Evolutionary conservation across 768 basidiomycete species (phyloP).

Genomic region (Lentinula lateritia): DNA sequence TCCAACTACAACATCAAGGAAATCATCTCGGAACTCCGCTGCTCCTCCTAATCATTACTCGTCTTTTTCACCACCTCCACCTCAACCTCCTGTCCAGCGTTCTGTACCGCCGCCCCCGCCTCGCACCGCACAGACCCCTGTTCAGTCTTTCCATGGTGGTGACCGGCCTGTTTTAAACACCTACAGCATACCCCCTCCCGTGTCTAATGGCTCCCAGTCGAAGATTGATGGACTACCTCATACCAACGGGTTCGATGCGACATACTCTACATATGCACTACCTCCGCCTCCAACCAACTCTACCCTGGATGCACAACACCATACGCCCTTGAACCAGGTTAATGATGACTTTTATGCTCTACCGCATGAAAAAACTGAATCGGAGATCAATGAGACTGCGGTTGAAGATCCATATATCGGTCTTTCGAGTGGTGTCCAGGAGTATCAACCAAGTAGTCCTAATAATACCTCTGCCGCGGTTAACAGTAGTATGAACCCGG

Average conservation of each 20-base stretch:
- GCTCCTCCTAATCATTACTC: slow-evolving; percentile 17
- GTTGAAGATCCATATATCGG: background rate
- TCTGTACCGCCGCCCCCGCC: background rate
- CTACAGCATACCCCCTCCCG: background rate
- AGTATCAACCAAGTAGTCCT: background rate
- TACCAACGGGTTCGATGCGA: background rate
- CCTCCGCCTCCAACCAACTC: background rate
- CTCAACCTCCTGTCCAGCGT: slow-evolving; percentile 11
- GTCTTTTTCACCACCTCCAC: slow-evolving; percentile 13
- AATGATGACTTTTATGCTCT: background rate
- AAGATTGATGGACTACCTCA: background rate
- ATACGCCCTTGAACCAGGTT: background rate
- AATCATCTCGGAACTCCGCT: slow-evolving; percentile 26
- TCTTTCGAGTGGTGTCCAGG: background rate
- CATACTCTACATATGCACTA: background rate
- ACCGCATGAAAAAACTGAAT: background rate
- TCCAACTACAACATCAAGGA: slow-evolving; percentile 32
- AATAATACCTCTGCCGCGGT: background rate
- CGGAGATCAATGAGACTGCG: background rate
- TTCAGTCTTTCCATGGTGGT: slow-evolving; percentile 9
- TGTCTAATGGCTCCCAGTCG: background rate
- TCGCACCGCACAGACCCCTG: background rate
- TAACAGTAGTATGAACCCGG: background rate
- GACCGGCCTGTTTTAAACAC: background rate
- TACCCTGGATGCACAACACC: background rate